Base-by-base conservation (phyloP, 177 flowering plant genomes). In the Vitis hybrid region DNA sequence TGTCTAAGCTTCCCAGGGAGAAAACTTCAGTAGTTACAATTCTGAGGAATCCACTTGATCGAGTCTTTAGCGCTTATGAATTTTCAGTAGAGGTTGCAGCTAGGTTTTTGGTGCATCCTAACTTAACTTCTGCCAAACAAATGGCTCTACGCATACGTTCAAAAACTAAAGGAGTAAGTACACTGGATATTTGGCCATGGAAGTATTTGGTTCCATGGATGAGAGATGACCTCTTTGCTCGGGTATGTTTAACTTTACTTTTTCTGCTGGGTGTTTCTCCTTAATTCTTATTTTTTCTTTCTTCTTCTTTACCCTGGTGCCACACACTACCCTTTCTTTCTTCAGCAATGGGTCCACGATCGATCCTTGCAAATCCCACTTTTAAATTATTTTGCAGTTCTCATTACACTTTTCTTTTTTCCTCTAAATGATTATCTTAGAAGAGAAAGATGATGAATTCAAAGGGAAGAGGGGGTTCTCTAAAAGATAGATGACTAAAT, bases 151-250 rank as follows among this genome's bases (percentile, higher is more conserved):
- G 82, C 3, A 6, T 84, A 67, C 88, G 90, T n/a, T n/a, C 81
- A 55, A 89, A 84, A 75, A 70, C 60, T 59, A 73, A 71, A 8
- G 91, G 80, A 80, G 83, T 91, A 38, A 94, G 95, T 76, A 94
- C 99, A 12, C 81, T 94, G 68, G 95, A 94, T 86, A 94, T 96
- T 69, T 94, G 99, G 99, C 97, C 98, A 5, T 95, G 99, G 99
- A 95, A 95, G 80, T 94, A 94, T 83, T 80, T 95, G 86, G 97
- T 92, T 72, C 97, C 99, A 22, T 95, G 99, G 99, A 95, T 95
- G 96, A 92, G 96, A 77, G 90, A 88, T 75, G 99, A 95, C 77
- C 82, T 95, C 49, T 95, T 94, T 89, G 73, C 84, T 65, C 85
- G 98, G 87, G 99, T 95, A 90, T 79, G 82, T 67, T 59, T 67